Evolutionary conservation across 148 eudicot genomes (phyloP).

Genomic region (Chenopodium suecicum): DNA sequence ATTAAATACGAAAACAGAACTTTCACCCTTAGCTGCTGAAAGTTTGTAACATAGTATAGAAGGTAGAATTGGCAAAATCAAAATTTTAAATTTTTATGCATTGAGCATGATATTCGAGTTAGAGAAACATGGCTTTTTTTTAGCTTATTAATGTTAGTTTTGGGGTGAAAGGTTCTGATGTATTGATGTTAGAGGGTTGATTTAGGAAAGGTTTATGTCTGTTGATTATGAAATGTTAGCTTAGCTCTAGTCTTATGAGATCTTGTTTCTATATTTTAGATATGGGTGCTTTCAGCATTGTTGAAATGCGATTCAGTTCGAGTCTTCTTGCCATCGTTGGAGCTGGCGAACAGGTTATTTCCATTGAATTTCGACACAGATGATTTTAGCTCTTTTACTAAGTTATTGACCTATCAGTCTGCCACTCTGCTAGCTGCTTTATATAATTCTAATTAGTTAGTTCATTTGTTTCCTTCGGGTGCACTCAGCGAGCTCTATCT

Average conservation of each 20-base stretch:
- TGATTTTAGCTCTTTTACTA: slow-evolving; percentile 17
- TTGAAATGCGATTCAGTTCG: slow-evolving; percentile 88
- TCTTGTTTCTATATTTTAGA: slow-evolving; percentile 36
- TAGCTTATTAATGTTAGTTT: background rate
- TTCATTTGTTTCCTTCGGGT: slow-evolving; percentile 26
- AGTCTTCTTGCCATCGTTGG: slow-evolving; percentile 93
- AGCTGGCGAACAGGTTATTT: slow-evolving; percentile 92
- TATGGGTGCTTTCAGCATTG: slow-evolving; percentile 80
- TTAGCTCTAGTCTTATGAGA: background rate
- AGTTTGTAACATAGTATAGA: background rate
- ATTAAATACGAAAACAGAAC: too few relatives aligned
- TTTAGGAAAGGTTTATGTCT: background rate
- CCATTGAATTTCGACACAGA: slow-evolving; percentile 9
- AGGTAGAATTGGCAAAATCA: background rate
- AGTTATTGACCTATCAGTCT: slow-evolving; percentile 4
- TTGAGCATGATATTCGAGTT: background rate
- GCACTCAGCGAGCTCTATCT: slow-evolving; percentile 76
- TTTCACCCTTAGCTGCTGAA: background rate
- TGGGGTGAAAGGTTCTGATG: background rate
- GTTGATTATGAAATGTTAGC: background rate
- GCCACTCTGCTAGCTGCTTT: slow-evolving; percentile 2
- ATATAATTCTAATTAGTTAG: slow-evolving; percentile 11
- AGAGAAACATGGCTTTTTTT: background rate
- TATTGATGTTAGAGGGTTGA: background rate
- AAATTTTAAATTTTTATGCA: background rate